Evolutionary conservation across 441 rosid genomes (phyloP), one percentile per base, ranked within the genome.

Genomic region (Erodium moschatum): DNA sequence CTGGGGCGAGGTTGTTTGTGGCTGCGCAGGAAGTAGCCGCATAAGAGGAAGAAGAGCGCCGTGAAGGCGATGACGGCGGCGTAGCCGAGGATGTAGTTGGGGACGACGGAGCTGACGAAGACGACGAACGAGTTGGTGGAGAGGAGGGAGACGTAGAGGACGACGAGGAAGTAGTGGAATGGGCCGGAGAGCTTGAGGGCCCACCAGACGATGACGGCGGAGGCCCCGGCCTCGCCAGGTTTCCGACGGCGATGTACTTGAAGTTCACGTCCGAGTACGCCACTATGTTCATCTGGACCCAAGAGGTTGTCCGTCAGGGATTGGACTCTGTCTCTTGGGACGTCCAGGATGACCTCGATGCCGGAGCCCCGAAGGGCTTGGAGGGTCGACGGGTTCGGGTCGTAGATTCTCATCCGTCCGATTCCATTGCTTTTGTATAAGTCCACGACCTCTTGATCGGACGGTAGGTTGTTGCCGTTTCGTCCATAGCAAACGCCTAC

Each of bases 71-170:
- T 87, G 46, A 87, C 92, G 0, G 85, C 80, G 0, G 89, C 87
- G 1, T 87, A 87, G 12, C 92, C 92, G 6, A 87, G 67, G 9
- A 87, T 87, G 73, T 80, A 85, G 69, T 83, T 87, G 0, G 89
- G 92, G 48, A 87, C 89, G 13, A 87, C 77, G 0, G 92, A 80
- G 81, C 92, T 85, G 33, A 87, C 85, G 44, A 87, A 87, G 63
- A 87, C 86, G 42, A 87, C 90, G 0, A 85, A 87, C 0, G 92
- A 87, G 73, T 87, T 87, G 16, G 87, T 87, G 5, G 92, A 87
- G 46, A 87, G 81, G 11, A 85, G 84, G 9, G 89, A 85, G 16
- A 76, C 72, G 21, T 83, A 87, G 67, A 87, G 92, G 7, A 84
- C 84, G 0, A 85, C 50, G 56, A 84, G 67, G 84, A 87, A 85